Evolutionary conservation across 139 green algal species (phyloP).

Genomic region (Chlorella sp.): DNA sequence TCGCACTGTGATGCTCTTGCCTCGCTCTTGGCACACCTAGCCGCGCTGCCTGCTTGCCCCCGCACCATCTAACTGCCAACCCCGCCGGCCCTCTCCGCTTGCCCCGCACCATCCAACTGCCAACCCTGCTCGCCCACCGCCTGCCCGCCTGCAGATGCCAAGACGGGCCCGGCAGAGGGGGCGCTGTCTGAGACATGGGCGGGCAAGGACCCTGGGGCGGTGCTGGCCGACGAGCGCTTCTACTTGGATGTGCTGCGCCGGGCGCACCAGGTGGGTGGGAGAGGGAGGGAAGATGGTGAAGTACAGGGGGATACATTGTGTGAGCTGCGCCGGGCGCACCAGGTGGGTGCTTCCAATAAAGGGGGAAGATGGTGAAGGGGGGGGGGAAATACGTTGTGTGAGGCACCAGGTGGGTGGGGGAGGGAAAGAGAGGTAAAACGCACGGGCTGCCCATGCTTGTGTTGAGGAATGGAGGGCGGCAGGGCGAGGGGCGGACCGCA

Average conservation of each 20-base stretch:
- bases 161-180: background rate
- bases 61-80: background rate
- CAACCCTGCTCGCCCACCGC: too few relatives aligned
- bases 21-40: background rate
- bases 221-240: conserved; percentile 9
- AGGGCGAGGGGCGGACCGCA: too few relatives aligned
- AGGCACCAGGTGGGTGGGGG: background rate
- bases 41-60: background rate
- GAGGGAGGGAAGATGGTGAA: too few relatives aligned
- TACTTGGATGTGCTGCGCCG: conserved; percentile 34
- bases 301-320: too few relatives aligned
- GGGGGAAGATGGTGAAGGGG: too few relatives aligned
- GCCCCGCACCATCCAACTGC: background rate
- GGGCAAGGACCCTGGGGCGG: background rate
- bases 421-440: too few relatives aligned
- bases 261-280: background rate
- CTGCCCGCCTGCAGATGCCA: conserved; percentile 13
- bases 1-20: background rate
- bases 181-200: conserved; percentile 10
- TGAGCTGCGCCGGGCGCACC: too few relatives aligned
- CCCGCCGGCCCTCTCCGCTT: too few relatives aligned
- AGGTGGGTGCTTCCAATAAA: too few relatives aligned
- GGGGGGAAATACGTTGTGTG: background rate
- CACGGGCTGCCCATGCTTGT: too few relatives aligned
- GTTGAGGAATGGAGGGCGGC: too few relatives aligned